Percentiles rank a stretch among this genome's conserved stretches.
Evolutionary conservation across 495 filamentous ascomycete species (phyloP).

Genomic region (Talaromyces proteolyticus): DNA sequence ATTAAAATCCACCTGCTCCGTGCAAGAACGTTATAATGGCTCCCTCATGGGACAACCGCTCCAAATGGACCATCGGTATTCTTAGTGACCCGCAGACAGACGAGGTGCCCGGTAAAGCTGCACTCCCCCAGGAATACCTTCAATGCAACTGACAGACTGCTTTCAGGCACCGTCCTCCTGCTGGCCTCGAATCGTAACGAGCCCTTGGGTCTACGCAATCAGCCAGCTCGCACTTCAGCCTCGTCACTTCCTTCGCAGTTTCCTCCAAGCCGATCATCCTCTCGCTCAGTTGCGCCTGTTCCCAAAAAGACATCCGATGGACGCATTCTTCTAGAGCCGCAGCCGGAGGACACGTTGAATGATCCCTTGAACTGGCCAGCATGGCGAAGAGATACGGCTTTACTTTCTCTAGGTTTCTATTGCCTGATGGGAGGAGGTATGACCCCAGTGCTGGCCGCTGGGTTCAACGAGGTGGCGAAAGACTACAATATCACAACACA

Average conservation of each 20-base stretch:
- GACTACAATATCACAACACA: slow-evolving; percentile 67
- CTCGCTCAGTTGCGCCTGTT: slow-evolving; percentile 28
- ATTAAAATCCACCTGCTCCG: no score
- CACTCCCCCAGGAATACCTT: background rate
- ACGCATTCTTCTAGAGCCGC: slow-evolving; percentile 81
- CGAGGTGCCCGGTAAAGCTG: slow-evolving; percentile 85
- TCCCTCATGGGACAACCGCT: slow-evolving; percentile 21
- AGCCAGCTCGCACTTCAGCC: slow-evolving; percentile 66
- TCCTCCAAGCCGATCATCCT: slow-evolving; percentile 33
- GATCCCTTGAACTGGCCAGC: slow-evolving; percentile 91
- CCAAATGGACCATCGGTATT: slow-evolving; percentile 74
- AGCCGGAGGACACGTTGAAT: slow-evolving; percentile 85
- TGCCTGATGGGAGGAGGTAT: slow-evolving; percentile 92
- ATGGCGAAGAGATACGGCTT: slow-evolving; percentile 74
- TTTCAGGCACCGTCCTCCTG: slow-evolving; percentile 71
- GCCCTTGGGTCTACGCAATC: slow-evolving; percentile 72
- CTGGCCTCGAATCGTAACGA: slow-evolving; percentile 73
- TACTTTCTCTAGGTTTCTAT: slow-evolving; percentile 84
- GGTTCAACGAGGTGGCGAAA: slow-evolving; percentile 74
- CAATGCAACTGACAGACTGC: slow-evolving; percentile 1
- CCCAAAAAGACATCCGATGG: slow-evolving; percentile 80
- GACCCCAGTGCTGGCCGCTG: slow-evolving; percentile 85
- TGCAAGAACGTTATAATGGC: background rate
- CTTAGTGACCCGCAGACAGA: slow-evolving; percentile 78
- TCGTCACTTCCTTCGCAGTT: slow-evolving; percentile 65